Conservation (phyloP, 228 moss, liverwort and hornwort genomes). For the Sphagnum fallax region DNA sequence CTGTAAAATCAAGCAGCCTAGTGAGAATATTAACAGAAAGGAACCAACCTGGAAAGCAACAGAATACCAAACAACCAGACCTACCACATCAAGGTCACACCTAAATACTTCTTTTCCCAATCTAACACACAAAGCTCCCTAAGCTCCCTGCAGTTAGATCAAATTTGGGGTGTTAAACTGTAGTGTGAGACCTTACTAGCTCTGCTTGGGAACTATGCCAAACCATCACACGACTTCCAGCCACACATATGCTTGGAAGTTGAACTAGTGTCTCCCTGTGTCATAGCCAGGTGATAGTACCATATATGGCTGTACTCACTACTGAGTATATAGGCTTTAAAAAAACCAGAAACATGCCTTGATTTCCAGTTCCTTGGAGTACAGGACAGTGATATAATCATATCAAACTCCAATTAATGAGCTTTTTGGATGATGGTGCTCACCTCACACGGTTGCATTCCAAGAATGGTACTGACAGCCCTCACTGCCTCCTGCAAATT, state of each 20-base stretch:
- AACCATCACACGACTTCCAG: too few relatives aligned
- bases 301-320: background rate
- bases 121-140: too few relatives aligned
- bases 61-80: background rate
- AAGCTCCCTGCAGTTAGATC: too few relatives aligned
- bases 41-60: background rate
- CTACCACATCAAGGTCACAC: too few relatives aligned
- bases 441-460: constrained; percentile 92
- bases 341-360: background rate
- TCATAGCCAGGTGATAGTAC: background rate
- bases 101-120: too few relatives aligned
- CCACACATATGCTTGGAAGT: too few relatives aligned
- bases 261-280: too few relatives aligned
- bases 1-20: constrained; percentile 24
- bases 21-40: background rate
- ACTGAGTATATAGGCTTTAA: background rate
- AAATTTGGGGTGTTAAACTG: too few relatives aligned
- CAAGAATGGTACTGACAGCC: constrained; percentile 67
- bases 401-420: constrained; percentile 2
- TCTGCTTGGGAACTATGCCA: background rate
- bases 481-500: constrained; percentile 79
- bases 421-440: background rate
- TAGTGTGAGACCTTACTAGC: background rate
- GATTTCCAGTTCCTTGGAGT: background rate
- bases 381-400: too few relatives aligned